Conservation (phyloP, 2,329 filamentous ascomycete species). For the Aspergillus sp. region DNA sequence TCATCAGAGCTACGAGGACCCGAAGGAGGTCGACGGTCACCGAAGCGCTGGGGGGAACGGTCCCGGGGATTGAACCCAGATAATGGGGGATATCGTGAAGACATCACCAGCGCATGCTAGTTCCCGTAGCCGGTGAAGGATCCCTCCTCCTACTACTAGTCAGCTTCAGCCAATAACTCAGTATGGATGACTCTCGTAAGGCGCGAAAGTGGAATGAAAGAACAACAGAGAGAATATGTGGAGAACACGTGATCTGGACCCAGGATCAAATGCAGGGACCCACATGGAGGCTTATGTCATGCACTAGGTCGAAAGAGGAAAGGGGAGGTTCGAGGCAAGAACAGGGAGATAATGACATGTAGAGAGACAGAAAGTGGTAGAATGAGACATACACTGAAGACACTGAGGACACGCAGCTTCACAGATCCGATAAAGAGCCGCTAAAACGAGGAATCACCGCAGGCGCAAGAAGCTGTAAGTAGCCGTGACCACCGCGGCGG, state of each 20-base stretch:
- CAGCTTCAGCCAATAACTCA: background rate
- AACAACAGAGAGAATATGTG: background rate
- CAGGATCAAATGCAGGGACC: background rate
- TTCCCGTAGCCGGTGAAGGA: constrained; percentile 38
- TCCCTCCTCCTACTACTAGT: background rate
- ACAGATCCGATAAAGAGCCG: too few species aligned
- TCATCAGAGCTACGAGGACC: constrained; percentile 50
- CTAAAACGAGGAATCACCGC: too few species aligned
- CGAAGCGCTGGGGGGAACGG: constrained; percentile 63
- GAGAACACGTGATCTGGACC: background rate
- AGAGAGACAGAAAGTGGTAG: background rate
- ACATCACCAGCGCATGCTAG: constrained; percentile 40
- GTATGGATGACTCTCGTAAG: background rate
- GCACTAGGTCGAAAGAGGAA: background rate
- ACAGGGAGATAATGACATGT: background rate
- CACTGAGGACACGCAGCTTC: too few species aligned
- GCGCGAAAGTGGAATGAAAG: background rate
- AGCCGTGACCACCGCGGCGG: too few species aligned
- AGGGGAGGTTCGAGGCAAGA: background rate
- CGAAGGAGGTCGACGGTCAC: constrained; percentile 59
- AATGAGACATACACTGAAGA: background rate
- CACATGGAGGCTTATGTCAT: background rate
- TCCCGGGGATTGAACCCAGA: constrained; percentile 59
- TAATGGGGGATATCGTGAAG: constrained; percentile 57
- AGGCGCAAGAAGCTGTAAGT: too few species aligned